Evolutionary conservation across 2,329 filamentous ascomycete species (phyloP), one percentile per base, ranked within the genome.

Genomic region (Apiospora rasikravindrae): DNA sequence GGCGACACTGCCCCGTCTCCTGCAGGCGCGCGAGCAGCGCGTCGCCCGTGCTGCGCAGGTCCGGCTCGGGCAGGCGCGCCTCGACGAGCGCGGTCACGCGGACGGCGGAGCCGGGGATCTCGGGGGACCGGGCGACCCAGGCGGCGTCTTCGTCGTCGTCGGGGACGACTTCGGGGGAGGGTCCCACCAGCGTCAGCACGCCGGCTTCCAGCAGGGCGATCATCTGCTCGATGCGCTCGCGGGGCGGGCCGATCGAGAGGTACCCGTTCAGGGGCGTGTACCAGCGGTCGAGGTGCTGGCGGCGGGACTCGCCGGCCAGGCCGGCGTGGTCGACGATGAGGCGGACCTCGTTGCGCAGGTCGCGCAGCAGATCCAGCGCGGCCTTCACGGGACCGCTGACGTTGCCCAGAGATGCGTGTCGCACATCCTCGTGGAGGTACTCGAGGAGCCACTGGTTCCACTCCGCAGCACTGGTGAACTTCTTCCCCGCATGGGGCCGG

Each of bases 261-360:
- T 70, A 75, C 7, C 70, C 70, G 70, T 74, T 76, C 24, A 76
- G 72, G 2, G 75, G 72, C 22, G 75, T 74, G 69, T 75, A 76
- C 75, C 74, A 76, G 53, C 64, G 45, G 70, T 76, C 73, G 14
- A 75, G 69, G 67, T 75, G 70, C n/a, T 69, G 67, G 8, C 69
- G 70, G 69, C 64, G 73, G 2, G 74, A 76, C 29, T n/a, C 45
- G 44, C 74, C 73, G 10, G 69, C n/a, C 33, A 76, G 22, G 4
- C 74, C 74, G 37, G 53, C 45, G 68, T 76, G 74, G 47, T 76
- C 74, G 14, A 76, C 74, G 53, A 76, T 71, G 42, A 73, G 73
- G 6, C 74, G 71, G 61, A 75, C 42, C 71, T 75, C 74, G 51
- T 76, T 75, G 44, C 74, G 73, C 40, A 76, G 66, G 70, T 76